phyloP scores from a whole-genome alignment of 768 basidiomycete species.

The Terana coerulea region DNA sequence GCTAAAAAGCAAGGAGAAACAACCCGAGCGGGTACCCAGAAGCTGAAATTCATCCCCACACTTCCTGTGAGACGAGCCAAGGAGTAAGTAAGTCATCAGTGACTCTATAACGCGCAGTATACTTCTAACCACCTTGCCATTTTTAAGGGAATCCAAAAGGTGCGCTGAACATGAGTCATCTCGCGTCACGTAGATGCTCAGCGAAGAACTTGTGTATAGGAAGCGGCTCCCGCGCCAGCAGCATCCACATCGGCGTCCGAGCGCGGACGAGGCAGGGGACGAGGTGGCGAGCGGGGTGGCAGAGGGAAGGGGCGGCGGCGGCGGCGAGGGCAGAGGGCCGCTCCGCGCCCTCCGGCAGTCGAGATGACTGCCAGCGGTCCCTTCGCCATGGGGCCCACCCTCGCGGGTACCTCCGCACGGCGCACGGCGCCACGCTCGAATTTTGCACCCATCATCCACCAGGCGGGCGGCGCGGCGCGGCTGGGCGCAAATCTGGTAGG shows the following conservation, averaged over 20 bases:
- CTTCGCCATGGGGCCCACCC: constrained; percentile 81
- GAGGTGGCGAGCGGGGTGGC: constrained; percentile 23
- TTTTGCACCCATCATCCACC: constrained; percentile 46
- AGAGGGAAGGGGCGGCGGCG: constrained; percentile 26
- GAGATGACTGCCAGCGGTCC: constrained; percentile 87
- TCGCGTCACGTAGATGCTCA: too few relatives aligned
- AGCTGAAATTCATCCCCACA: constrained; percentile 77
- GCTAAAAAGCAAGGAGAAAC: constrained; percentile 68
- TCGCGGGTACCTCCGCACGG: constrained; percentile 55
- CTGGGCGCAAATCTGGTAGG: constrained; percentile 49
- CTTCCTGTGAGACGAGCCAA: constrained; percentile 75
- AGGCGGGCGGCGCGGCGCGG: constrained; percentile 29
- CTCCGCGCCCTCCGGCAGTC: constrained; percentile 43
- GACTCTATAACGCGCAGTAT: constrained; percentile 17
- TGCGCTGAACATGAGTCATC: constrained; percentile 27
- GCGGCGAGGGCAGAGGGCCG: constrained; percentile 50
- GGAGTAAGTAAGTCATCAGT: constrained; percentile 52
- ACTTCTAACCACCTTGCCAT: neutral
- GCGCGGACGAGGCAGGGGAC: constrained; percentile 46
- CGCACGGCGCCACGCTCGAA: constrained; percentile 52
- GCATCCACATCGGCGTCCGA: constrained; percentile 25
- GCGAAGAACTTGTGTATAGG: neutral
- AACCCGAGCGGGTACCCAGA: constrained; percentile 70
- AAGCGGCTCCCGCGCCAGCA: constrained; percentile 19
- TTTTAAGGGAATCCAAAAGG: constrained; percentile 64